Base-by-base conservation (phyloP, 768 basidiomycete genomes). In the Russula lepida region DNA sequence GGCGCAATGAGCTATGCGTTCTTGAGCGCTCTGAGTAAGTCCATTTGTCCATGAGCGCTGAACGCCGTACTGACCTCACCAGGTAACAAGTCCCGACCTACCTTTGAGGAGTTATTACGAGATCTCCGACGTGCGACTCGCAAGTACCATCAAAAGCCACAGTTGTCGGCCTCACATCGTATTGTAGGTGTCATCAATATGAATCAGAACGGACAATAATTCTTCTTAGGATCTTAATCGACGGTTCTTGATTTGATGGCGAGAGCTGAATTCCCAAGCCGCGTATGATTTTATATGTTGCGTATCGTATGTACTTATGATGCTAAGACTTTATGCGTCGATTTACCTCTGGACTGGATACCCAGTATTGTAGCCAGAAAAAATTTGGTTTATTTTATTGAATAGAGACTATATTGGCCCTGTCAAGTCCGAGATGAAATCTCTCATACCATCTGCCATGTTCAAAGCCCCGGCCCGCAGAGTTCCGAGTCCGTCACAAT, bases 1-100 rank as follows among this genome's bases (percentile, higher is more conserved):
- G 66, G 66, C 32, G 66, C 66, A 25, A 66, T 66, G 66, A 66
- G 66, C 60, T 62, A 62, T 39, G 66, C 64, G 19, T 65, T 66
- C 48, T 32, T 66, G 48, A 66, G 30, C 32, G 64, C 44, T 30
- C 37, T 66, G 37, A 30, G 66, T 65, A 3, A 15, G 56, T 30
- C 32, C 27, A 30, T 11, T 25, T 35, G 9, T 44, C 15, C 21
- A 35, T 17, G 9, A 32, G 43, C 8, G 2, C 11, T n/a, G 19
- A 4, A 17, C 23, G 21, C 35, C n/a, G 15, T 11, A 7, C 48
- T 46, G 32, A 54, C 32, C 6, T 64, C 27, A 41, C 5, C 41
- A 66, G 66, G 32, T 30, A 15, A 41, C 21, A 66, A 62, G 17
- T 57, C 64, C 19, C 39, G 60, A 12, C 63, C 52, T 23, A 56